Conservation (phyloP, 176 grass and related monocot genomes). For the Stipa capillata region DNA sequence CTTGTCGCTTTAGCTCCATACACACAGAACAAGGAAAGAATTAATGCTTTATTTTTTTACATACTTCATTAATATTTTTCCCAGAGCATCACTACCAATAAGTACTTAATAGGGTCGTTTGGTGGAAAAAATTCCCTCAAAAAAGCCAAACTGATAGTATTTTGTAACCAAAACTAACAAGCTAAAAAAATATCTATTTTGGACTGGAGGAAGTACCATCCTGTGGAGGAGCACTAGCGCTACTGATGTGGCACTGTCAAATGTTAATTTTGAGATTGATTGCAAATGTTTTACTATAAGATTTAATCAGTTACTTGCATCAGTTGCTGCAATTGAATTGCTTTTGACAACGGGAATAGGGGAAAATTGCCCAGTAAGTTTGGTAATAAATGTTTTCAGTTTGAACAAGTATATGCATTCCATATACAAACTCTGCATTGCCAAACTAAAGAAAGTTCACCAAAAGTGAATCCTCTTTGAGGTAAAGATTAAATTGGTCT, state of each 20-base stretch:
- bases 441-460: background rate
- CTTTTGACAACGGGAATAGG: background rate
- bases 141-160: background rate
- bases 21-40: background rate
- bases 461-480: background rate
- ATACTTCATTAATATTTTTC: background rate
- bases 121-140: background rate
- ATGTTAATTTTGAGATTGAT: background rate
- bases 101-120: background rate
- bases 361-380: background rate
- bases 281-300: background rate
- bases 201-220: background rate
- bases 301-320: background rate
- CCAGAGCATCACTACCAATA: background rate
- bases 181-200: background rate
- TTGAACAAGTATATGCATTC: background rate
- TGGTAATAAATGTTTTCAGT: background rate
- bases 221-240: background rate
- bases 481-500: background rate
- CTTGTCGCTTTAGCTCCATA: background rate
- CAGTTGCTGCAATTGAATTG: background rate
- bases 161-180: background rate
- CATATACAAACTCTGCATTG: conserved; percentile 1
- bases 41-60: background rate
- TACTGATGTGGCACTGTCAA: background rate